Base-by-base conservation (phyloP, 805 yeast genomes). In the Spathaspora passalidarum region DNA sequence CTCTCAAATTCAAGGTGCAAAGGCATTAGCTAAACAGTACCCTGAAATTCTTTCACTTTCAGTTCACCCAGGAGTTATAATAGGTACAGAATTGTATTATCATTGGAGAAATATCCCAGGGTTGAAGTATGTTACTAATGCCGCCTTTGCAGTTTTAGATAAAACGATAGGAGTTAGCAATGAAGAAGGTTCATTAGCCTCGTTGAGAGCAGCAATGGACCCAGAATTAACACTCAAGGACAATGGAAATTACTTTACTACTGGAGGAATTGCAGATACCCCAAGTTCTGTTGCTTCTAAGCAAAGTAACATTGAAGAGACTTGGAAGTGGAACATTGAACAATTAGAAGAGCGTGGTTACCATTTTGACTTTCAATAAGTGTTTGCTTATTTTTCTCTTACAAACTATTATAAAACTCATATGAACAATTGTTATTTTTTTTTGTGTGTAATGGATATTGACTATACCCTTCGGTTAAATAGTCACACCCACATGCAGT, bases 61-160 rank as follows among this genome's bases (percentile, higher is more conserved):
- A 0, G 63, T 66, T 1, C 76, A 71, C 42, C 75, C 76, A 1
- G 76, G 76, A 0, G 54, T 68, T 3, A 56, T 70, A 39, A 46
- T 66, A 14, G 63, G 57, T 6, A 68, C 75, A 1, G 65, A 53
- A 23, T 57, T 70, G 20, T 69, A 63, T 51, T 56, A 57, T 42
- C 49, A 59, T 47, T 62, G 65, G 66, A 59, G 52, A 38, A 51
- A 46, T 16, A 37, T 61, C 41, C 61, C 64, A 2, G 41, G 55
- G 8, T 10, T 65, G 5, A 69, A 68, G 8, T 47, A 47, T 7
- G 29, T 60, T 5, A 44, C 60, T 16, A 54, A 47, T 32, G 44
- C 46, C 0, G 39, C 51, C 5, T 55, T 61, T 32, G 44, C 49
- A 17, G 47, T 53, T 2, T 38, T 46, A 2, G 56, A 55, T 20